These are phyloP conservation scores for Miamiensis avidus DNA, from an alignment of 169 alveolate genomes.

Conservation along the genomic window DNA sequence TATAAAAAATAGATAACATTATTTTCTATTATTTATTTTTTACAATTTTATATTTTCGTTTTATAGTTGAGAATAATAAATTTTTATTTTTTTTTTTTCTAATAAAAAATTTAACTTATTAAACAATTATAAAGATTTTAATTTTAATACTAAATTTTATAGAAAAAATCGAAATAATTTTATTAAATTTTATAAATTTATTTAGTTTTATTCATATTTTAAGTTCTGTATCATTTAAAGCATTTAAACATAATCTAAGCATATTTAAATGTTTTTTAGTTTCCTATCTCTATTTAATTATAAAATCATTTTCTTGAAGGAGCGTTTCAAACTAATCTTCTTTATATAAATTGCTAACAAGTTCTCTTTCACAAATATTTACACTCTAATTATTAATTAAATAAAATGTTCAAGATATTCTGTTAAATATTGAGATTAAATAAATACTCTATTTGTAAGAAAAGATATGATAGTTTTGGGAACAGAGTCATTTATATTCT, in stretches of 20 bases:
- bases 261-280: slow-evolving; percentile 22
- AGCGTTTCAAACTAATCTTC: slow-evolving; percentile 37
- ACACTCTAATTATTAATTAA: slow-evolving; percentile 14
- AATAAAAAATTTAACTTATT: too few species aligned
- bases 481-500: slow-evolving; percentile 54
- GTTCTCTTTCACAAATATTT: slow-evolving; percentile 47
- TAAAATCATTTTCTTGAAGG: slow-evolving; percentile 28
- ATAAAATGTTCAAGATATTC: not conserved
- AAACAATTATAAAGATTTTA: not conserved
- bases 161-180: not conserved
- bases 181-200: slow-evolving; percentile 14
- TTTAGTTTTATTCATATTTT: slow-evolving; percentile 32
- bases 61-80: not conserved
- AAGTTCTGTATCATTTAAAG: slow-evolving; percentile 41
- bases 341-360: slow-evolving; percentile 31
- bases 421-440: too few species aligned
- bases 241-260: slow-evolving; percentile 36
- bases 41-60: not conserved
- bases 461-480: slow-evolving; percentile 60
- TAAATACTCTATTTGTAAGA: slow-evolving; percentile 51
- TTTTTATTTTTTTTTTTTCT: not conserved
- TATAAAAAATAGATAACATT: too few species aligned
- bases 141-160: too few species aligned
- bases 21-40: too few species aligned
- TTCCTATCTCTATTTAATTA: slow-evolving; percentile 28